phyloP scores from a whole-genome alignment of 2,329 filamentous ascomycete species.

The Podosphaera aphanis region DNA sequence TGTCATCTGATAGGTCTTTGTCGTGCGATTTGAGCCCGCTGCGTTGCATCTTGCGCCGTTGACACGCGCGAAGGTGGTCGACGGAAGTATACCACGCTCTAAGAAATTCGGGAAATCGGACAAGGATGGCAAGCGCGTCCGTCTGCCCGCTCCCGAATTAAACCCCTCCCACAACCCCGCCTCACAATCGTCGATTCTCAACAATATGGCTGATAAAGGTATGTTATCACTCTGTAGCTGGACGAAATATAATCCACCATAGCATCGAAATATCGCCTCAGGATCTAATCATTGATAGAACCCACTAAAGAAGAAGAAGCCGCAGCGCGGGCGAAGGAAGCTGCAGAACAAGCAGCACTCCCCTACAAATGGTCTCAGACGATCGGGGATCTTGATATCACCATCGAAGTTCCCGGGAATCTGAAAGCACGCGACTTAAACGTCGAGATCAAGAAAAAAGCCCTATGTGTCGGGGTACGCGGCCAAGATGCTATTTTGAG shows the following conservation, averaged over 20 bases:
- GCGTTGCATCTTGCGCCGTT: conserved; percentile 6
- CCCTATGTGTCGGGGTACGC: conserved; percentile 61
- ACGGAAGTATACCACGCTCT: no score
- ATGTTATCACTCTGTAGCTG: background rate
- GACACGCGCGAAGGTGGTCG: no score
- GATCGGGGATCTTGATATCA: conserved; percentile 69
- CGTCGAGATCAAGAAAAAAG: conserved; percentile 59
- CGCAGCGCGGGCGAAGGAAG: conserved; percentile 44
- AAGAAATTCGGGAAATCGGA: no score
- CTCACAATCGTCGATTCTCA: background rate
- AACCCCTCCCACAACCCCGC: background rate
- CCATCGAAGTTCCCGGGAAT: conserved; percentile 54
- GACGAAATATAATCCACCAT: background rate
- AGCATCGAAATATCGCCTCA: background rate
- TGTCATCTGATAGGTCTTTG: conserved; percentile 28
- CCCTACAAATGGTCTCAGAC: conserved; percentile 97
- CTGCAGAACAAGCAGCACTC: conserved; percentile 67
- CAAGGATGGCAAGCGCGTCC: no score
- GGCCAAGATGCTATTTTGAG: conserved; percentile 68
- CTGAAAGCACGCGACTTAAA: conserved; percentile 66
- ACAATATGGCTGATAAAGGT: conserved; percentile 1
- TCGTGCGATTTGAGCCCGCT: conserved; percentile 5
- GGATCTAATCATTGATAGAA: conserved; percentile 6
- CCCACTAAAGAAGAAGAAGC: conserved; percentile 27
- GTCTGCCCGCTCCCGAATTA: no score